A percentile compares a stretch with the other conserved stretches of the same genome.
These are phyloP conservation scores for Triticum urartu DNA, from an alignment of 176 grass and related monocot genomes.

Conservation along the genomic window DNA sequence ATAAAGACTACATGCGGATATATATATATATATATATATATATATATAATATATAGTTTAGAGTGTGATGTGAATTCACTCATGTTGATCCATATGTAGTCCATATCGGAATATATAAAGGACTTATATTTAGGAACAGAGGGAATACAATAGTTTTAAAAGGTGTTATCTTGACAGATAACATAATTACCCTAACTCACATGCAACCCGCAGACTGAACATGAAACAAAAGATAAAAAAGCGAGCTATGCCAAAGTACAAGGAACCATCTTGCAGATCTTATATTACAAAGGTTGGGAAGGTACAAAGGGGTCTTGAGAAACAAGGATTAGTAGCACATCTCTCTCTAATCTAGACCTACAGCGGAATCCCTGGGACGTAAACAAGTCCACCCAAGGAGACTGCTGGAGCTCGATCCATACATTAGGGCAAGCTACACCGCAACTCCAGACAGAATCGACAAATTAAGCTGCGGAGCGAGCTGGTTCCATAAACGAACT, in stretches of 20 bases:
- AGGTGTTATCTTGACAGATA: too few species aligned
- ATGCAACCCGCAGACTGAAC: background rate
- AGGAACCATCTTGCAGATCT: background rate
- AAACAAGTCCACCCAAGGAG: constrained; percentile 3
- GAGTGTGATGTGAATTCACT: too few species aligned
- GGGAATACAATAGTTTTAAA: too few species aligned
- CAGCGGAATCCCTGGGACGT: background rate
- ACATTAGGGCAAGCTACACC: constrained; percentile 6
- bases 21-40: too few species aligned
- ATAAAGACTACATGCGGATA: too few species aligned
- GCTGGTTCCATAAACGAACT: background rate
- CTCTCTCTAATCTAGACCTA: constrained; percentile 41
- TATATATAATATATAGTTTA: too few species aligned
- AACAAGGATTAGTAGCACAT: background rate
- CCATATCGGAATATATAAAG: too few species aligned
- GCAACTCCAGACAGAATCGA: background rate
- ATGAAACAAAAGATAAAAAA: background rate
- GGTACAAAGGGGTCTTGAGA: constrained; percentile 10
- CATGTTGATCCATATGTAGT: too few species aligned
- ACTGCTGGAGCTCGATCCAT: constrained; percentile 13
- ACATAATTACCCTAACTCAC: background rate
- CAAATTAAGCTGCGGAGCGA: background rate
- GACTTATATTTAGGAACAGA: too few species aligned
- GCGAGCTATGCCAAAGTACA: background rate
- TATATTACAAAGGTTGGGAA: constrained; percentile 23